Evolutionary conservation across 371 early-diverging fungal genomes (phyloP), one percentile per base, ranked within the genome.

Genomic region (Apophysomyces elegans): DNA sequence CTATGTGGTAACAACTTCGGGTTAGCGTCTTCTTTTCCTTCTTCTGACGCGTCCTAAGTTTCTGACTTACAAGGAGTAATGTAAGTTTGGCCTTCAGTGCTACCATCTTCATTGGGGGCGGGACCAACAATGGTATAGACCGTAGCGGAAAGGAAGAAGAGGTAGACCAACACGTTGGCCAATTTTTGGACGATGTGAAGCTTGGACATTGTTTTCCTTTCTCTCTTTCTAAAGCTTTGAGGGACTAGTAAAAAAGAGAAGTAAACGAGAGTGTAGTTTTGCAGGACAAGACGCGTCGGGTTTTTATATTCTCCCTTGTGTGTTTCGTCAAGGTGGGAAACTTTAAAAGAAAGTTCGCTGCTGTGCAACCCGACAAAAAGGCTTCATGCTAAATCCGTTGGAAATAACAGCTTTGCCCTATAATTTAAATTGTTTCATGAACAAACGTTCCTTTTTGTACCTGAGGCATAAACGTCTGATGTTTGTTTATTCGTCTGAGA

Each of bases 161-260:
- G 67, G 69, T 87, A 91, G 58, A 86, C 88, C 36, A 89, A 44
- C 47, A 88, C 83, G 78, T 91, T 91, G 66, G 80, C 76, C 59
- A 83, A 68, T 76, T 86, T 87, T 61, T 79, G 83, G 63, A 68
- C 65, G 58, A 71, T 64, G 50, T 78, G 54, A 50, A 50, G 54
- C 54, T 50, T 50, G 54, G 54, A 50, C 54, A 50, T 50, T n/a
- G 54, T 50, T 50, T 50, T 26, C 21, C 11, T 50, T 50, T 47
- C 47, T n/a, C 47, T n/a, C 47, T 21, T 26, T 50, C 16, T 50
- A 26, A 50, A 9, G 9, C 21, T 7, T n/a, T 47, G n/a, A 16
- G n/a, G 54, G 21, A 11, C 54, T 9, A 50, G 21, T 9, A 50
- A 50, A 50, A 26, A 50, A 50, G 21, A 21, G 54, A 18, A 50